Conservation (phyloP, 148 eudicot species). For the Euryodendron excelsum region DNA sequence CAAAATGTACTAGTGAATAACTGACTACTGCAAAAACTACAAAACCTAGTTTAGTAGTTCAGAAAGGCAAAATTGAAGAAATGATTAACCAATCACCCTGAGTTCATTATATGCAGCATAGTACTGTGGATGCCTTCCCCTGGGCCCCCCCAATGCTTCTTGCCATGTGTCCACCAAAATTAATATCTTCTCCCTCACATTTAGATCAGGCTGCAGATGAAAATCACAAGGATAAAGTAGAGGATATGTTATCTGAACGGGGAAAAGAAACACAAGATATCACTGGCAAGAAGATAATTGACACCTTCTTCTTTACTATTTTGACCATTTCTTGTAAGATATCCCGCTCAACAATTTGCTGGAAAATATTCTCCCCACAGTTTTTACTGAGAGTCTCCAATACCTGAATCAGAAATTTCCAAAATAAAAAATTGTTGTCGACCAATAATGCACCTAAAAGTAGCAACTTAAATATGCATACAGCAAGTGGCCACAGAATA, state of each 20-base stretch:
- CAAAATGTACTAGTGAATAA: too few species aligned
- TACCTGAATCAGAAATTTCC: conserved; percentile 46
- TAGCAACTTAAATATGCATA: background rate
- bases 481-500: background rate
- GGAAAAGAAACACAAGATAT: background rate
- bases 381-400: conserved; percentile 90
- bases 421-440: background rate
- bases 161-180: conserved; percentile 90
- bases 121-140: conserved; percentile 79
- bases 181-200: conserved; percentile 81
- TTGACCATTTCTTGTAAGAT: conserved; percentile 94
- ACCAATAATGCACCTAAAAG: background rate
- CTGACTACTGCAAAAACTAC: background rate
- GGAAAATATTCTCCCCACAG: conserved; percentile 79
- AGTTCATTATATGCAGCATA: conserved; percentile 84
- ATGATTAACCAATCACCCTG: conserved; percentile 45
- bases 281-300: background rate
- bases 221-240: conserved; percentile 18
- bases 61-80: background rate
- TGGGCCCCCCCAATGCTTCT: conserved; percentile 80
- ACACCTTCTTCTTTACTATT: conserved; percentile 91
- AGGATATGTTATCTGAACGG: background rate
- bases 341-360: conserved; percentile 81
- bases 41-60: background rate
- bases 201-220: conserved; percentile 71